These are phyloP conservation scores for Crithidia expoeki DNA, from an alignment of 208 protist species.

Conservation along the genomic window DNA sequence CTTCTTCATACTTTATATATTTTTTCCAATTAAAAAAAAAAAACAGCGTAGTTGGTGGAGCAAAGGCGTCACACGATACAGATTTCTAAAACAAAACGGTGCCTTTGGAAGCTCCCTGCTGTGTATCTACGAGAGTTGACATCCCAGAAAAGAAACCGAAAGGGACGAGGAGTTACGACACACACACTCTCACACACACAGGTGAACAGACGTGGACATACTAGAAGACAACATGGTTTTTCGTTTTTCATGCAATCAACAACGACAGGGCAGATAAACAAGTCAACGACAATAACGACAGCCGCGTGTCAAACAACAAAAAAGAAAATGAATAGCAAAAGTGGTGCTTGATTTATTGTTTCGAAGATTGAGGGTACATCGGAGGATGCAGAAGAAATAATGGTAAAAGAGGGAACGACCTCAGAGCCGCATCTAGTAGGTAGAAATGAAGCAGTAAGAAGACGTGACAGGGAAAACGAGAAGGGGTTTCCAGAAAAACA, in stretches of 20 bases:
- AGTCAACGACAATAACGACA: neutral
- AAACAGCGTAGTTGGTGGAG: too few species aligned
- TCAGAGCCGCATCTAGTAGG: too few species aligned
- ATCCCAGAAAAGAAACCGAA: neutral
- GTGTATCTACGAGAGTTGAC: neutral
- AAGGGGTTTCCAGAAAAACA: neutral
- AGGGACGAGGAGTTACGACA: neutral
- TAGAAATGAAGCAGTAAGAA: neutral
- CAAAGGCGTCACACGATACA: too few species aligned
- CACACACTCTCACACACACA: conserved; percentile 5
- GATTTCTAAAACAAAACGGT: too few species aligned
- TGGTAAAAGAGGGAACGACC: too few species aligned
- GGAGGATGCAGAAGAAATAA: too few species aligned
- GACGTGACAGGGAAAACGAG: neutral
- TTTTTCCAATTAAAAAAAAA: too few species aligned
- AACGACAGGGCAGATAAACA: neutral
- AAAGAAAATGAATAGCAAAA: neutral
- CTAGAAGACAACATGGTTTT: neutral
- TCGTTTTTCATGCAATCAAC: too few species aligned
- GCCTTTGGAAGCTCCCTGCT: too few species aligned
- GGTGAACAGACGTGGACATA: neutral
- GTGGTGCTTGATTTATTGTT: too few species aligned
- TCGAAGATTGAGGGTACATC: too few species aligned
- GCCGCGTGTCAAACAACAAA: neutral
- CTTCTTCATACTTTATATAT: too few species aligned